These are phyloP conservation scores for Phytophthora pseudosyringae DNA, from an alignment of 352 stramenopile species.

Conservation along the genomic window DNA sequence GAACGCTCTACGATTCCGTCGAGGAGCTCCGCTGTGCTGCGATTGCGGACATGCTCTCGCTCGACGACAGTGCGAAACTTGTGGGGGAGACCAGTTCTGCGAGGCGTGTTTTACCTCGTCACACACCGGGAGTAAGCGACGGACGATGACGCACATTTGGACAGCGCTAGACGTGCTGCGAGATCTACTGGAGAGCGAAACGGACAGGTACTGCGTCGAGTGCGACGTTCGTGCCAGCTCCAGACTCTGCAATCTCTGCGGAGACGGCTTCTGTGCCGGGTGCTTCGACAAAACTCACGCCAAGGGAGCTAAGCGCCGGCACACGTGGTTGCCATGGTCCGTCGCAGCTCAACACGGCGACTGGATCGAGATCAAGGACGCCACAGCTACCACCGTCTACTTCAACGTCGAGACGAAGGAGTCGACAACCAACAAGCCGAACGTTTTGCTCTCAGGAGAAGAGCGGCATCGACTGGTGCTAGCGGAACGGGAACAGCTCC, in stretches of 20 bases:
- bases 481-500: constrained; percentile 56
- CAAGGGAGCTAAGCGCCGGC: constrained; percentile 64
- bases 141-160: constrained; percentile 44
- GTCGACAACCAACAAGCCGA: constrained; percentile 57
- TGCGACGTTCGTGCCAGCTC: constrained; percentile 59
- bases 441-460: constrained; percentile 56
- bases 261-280: constrained; percentile 71
- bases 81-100: constrained; percentile 68
- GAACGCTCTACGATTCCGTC: constrained; percentile 56
- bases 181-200: constrained; percentile 51
- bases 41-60: constrained; percentile 58
- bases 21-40: constrained; percentile 55
- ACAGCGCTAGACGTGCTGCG: constrained; percentile 60
- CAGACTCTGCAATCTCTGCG: constrained; percentile 78
- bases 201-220: constrained; percentile 72
- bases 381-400: constrained; percentile 54
- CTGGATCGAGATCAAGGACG: constrained; percentile 79
- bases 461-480: constrained; percentile 65
- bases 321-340: constrained; percentile 70
- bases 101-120: constrained; percentile 48
- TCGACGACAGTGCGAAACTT: constrained; percentile 56
- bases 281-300: constrained; percentile 61
- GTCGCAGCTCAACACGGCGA: constrained; percentile 60
- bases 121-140: constrained; percentile 36
- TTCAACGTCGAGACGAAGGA: constrained; percentile 88